Evolutionary conservation across 306 rosid species (phyloP).

Genomic region (Lupinus albus): DNA sequence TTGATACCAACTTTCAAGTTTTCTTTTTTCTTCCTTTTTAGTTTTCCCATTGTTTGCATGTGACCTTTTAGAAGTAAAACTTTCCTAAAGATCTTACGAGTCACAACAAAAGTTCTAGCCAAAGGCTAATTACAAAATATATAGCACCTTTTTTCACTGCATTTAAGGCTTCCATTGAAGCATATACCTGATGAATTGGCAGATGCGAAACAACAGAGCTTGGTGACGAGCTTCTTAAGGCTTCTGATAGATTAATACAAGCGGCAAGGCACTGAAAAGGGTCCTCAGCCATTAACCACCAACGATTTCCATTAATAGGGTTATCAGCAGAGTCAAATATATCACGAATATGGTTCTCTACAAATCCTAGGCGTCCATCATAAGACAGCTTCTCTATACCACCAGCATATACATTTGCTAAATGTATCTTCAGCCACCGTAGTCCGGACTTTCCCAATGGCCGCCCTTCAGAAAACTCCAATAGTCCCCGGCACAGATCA

Average conservation of each 20-base stretch:
- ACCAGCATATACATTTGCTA: constrained; percentile 71
- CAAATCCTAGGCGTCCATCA: constrained; percentile 71
- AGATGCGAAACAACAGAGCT: constrained; percentile 70
- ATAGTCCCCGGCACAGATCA: constrained; percentile 86
- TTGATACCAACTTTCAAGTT: constrained; percentile 15
- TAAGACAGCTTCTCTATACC: constrained; percentile 82
- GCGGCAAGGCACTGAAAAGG: constrained; percentile 90
- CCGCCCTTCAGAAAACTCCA: constrained; percentile 84
- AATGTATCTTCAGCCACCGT: constrained; percentile 80
- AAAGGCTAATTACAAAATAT: constrained; percentile 12
- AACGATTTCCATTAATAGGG: constrained; percentile 73
- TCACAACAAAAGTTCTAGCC: background rate
- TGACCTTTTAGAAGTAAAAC: constrained; percentile 17
- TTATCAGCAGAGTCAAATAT: constrained; percentile 79
- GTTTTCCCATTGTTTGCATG: constrained; percentile 6
- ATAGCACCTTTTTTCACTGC: background rate
- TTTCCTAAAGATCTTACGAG: constrained; percentile 13
- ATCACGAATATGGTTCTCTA: constrained; percentile 67
- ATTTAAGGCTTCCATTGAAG: constrained; percentile 27
- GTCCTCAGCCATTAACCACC: constrained; percentile 94
- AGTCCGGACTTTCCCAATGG: constrained; percentile 79
- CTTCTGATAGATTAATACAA: constrained; percentile 81
- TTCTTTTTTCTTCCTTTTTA: background rate
- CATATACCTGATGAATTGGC: constrained; percentile 81
- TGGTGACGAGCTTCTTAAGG: constrained; percentile 75